Base-by-base conservation (phyloP, 225 moss, liverwort and hornwort genomes). In the Pseudoscleropodium purum region DNA sequence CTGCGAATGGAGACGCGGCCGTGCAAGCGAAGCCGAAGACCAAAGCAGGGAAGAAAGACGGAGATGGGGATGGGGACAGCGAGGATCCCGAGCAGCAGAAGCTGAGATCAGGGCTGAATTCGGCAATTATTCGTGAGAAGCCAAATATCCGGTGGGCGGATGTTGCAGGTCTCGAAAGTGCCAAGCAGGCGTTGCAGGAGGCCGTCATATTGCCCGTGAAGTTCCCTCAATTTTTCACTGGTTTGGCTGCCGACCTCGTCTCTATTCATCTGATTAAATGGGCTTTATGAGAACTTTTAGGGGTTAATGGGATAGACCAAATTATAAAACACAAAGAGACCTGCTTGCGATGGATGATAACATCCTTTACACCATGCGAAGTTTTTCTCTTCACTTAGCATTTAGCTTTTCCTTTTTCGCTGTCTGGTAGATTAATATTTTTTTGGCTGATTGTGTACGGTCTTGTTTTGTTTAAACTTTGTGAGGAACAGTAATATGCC, bases 221-320 rank as follows among this genome's bases (percentile, higher is more conserved):
- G 92, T 99, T 96, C 81, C 98, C 98, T n/a, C 96, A 99, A 92
- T 97, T 99, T 88, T 99, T 99, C 85, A 97, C 96, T 89, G 95
- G 95, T 95, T 85, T 68, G 65, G 49, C 63, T 80, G 57, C 74
- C 18, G 20, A 86, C 79, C 86, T 84, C 7, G 54, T 78, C 72
- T 85, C 57, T 31, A 39, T 83, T 79, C 72, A 31, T 69, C 33
- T 83, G 57, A 61, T 52, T 33, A 49, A 52, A 30, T 39, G 21
- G 30, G 9, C 54, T 69, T 39, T 19, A 75, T 45, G 61, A 62
- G 60, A 43, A 34, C 25, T 64, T 72, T 88, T 82, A 87, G 82
- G 70, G 85, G 63, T 65, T 79, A 68, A 18, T 57, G 63, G 51
- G 61, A 69, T 62, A 19, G 36, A 43, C 25, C 37, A 82, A 76